Evolutionary conservation across 2,329 filamentous ascomycete species (phyloP), one percentile per base, ranked within the genome.

Genomic region (Colletotrichum viniferum): DNA sequence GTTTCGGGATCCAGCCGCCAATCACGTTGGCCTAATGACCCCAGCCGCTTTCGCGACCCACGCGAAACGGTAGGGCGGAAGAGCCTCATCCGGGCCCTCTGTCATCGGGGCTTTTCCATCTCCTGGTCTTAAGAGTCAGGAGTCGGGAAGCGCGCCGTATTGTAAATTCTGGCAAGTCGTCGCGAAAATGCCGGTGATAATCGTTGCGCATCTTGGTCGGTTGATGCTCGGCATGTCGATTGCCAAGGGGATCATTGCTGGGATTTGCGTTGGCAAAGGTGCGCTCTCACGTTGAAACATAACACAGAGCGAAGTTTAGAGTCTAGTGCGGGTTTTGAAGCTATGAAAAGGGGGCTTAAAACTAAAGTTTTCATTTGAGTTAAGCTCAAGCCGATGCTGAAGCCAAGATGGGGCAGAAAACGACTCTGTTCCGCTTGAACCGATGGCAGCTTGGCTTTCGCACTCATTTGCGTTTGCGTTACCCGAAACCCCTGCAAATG

Each of bases 1-100:
- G 63, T 63, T 73, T 75, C 56, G 43, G 69, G n/a, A 61, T 30
- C 36, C 8, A 18, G n/a, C n/a, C 43, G 14, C 73, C 69, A 71
- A 73, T 68, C 69, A 63, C 24, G 12, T 72, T 9, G 38, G 13
- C 55, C 36, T 5, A 26, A 18, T 28, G n/a, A 56, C 30, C 64
- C 58, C 12, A 16, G n/a, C 13, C 64, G 14, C 43, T 48, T 28
- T 36, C n/a, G 63, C 58, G 48, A 55, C 58, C 64, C 63, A 36
- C 64, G 56, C 70, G 73, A 76, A 76, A 74, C 64, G 58, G 48
- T 36, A 24, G 34, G 34, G 58, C 34, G 48, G 56, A 73, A 63
- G 56, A 75, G 43, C 43, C 73, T 73, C 69, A 67, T 66, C 60
- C 18, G 48, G 28, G 26, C 24, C 36, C 12, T 26, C 24, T 16